Evolutionary conservation across 1,284 basidiomycete species (phyloP), one percentile per base, ranked within the genome.

Genomic region (Ustilago curta): DNA sequence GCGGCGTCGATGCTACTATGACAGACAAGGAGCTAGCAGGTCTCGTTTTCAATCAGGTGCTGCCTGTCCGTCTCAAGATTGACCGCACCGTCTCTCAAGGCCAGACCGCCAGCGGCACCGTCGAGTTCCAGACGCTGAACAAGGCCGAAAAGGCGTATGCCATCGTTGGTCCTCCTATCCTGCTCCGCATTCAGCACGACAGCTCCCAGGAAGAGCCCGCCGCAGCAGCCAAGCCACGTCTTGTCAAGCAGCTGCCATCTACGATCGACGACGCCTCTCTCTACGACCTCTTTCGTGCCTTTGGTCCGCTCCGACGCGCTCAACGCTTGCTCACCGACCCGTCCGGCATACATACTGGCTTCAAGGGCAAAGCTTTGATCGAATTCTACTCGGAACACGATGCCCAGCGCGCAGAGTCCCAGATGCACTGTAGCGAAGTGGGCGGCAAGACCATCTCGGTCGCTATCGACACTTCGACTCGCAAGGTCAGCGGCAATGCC

Each of bases 141-240:
- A 81, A 78, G 55, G 79, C 81, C 7, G 80, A 83, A 49, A 76
- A 72, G 57, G 81, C 81, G 0, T 79, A 78, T 31, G 80, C 81
- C 14, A 81, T 63, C 39, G 66, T 81, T 25, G 58, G 67, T 14
- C 48, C 61, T 37, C 67, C 68, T 18, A 67, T 78, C 32, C 50
- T 61, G 14, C 74, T 81, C 14, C 52, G 62, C 48, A 68, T 81
- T 39, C 32, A 59, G 21, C 43, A 64, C 12, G 68, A 73, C 8
- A 2, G 11, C 45, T 54, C 64, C 2, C 6, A 44, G 5, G 37
- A 50, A 14, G 79, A 83, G 25, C 79, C 74, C 1, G 50, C 42
- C 19, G 51, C 78, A 2, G 16, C 50, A 12, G 66, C 78, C 51
- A 80, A 77, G 50, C 78, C 79, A 8, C 66, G 76, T 14, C 76